These are phyloP conservation scores for Dysphania ambrosioides DNA, from an alignment of 148 eudicot species.

Conservation along the genomic window DNA sequence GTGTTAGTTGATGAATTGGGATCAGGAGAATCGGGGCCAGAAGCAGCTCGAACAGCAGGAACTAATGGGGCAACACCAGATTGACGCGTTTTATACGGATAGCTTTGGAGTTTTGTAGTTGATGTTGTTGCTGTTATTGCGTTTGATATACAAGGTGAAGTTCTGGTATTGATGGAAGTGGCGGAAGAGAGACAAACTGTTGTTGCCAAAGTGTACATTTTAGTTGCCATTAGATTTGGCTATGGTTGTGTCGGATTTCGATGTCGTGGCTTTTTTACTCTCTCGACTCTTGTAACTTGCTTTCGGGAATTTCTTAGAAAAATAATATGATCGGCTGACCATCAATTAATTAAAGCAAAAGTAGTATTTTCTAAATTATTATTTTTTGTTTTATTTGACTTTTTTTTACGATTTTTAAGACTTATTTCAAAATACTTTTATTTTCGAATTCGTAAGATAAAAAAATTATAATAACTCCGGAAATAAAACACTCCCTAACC, in stretches of 20 bases:
- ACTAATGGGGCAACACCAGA: background rate
- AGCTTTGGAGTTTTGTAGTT: background rate
- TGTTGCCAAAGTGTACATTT: constrained; percentile 8
- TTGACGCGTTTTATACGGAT: background rate
- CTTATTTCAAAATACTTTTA: too few species aligned
- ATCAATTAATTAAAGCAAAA: too few species aligned
- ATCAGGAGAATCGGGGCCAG: constrained; percentile 19
- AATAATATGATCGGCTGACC: too few species aligned
- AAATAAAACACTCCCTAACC: too few species aligned
- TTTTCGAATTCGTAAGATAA: too few species aligned
- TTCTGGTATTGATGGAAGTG: background rate
- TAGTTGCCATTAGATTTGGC: constrained; percentile 18
- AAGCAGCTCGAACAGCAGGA: constrained; percentile 20
- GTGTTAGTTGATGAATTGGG: constrained; percentile 20
- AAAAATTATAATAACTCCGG: too few species aligned
- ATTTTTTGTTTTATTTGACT: too few species aligned
- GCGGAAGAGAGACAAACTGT: background rate
- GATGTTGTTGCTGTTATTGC: background rate
- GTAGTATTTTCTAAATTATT: too few species aligned
- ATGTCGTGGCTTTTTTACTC: too few species aligned
- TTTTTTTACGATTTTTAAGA: too few species aligned
- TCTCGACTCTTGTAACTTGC: too few species aligned
- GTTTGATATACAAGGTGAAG: background rate
- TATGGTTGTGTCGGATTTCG: background rate
- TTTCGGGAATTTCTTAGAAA: too few species aligned